A percentile compares a stretch with the other conserved stretches of the same genome.
These are phyloP conservation scores for Fomitopsis palustris DNA, from an alignment of 1,284 basidiomycete genomes.

Conservation along the genomic window DNA sequence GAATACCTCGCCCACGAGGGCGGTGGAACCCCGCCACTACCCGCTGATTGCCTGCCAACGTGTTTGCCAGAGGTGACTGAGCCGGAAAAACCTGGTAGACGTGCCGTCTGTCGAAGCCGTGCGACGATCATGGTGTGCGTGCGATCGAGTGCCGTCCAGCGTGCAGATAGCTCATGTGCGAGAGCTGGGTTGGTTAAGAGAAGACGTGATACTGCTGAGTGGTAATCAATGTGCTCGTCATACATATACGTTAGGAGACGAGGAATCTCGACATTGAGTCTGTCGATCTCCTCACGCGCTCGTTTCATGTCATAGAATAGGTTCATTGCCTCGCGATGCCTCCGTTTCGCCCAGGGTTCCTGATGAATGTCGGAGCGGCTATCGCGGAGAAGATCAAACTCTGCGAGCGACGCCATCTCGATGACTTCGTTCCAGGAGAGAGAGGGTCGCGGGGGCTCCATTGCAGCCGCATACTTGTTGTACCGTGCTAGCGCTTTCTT, in stretches of 20 bases:
- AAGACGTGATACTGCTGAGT: neutral
- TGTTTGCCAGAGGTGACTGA: neutral
- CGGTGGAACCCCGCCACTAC: too few species aligned
- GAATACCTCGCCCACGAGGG: too few species aligned
- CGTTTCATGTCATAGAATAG: constrained; percentile 7
- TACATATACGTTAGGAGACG: constrained; percentile 1
- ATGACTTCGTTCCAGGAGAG: constrained; percentile 1
- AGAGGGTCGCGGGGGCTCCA: neutral
- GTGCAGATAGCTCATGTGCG: constrained; percentile 1
- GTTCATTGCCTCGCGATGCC: constrained; percentile 1
- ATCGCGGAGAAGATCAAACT: constrained; percentile 10
- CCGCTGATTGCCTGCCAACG: too few species aligned
- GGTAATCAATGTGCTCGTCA: constrained; percentile 3
- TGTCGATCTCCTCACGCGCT: constrained; percentile 5
- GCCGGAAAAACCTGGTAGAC: neutral
- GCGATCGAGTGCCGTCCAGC: constrained; percentile 4
- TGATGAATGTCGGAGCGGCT: constrained; percentile 1
- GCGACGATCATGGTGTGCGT: neutral
- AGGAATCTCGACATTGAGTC: constrained; percentile 7
- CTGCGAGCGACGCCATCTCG: constrained; percentile 3
- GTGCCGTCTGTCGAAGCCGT: too few species aligned
- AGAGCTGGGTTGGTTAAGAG: neutral
- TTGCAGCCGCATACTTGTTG: neutral
- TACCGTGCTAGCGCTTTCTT: constrained; percentile 1
- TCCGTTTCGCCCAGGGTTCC: constrained; percentile 2